phyloP scores from a whole-genome alignment of 2,329 filamentous ascomycete genomes.

The Alternaria sp. region DNA sequence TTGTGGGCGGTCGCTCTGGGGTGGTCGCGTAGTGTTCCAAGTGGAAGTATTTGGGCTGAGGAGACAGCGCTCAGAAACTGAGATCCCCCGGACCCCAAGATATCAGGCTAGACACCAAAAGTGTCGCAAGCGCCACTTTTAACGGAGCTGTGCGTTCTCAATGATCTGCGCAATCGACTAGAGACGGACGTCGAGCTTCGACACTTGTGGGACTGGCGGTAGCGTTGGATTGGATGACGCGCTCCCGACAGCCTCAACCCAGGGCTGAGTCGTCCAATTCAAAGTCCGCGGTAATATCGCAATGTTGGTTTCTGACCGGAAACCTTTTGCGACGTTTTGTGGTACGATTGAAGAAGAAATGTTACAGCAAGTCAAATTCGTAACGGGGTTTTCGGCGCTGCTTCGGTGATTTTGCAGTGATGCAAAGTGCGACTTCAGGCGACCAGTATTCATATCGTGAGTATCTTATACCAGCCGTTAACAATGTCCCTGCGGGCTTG shows the following conservation, averaged over 20 bases:
- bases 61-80: constrained; percentile 3
- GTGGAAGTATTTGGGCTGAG: constrained; percentile 2
- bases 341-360: neutral
- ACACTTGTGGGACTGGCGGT: constrained; percentile 5
- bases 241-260: constrained; percentile 6
- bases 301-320: constrained; percentile 1
- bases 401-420: constrained; percentile 5
- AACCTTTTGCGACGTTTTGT: neutral
- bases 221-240: constrained; percentile 9
- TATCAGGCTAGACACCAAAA: constrained; percentile 4
- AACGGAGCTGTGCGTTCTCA: constrained; percentile 3
- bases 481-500: neutral
- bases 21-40: constrained; percentile 4
- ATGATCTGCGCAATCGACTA: constrained; percentile 13
- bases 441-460: neutral
- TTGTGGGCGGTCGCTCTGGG: constrained; percentile 10
- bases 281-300: neutral
- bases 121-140: constrained; percentile 11
- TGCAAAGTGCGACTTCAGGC: constrained; percentile 6
- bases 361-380: constrained; percentile 3
- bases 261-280: constrained; percentile 2
- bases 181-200: constrained; percentile 7
- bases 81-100: constrained; percentile 8
- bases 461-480: neutral
- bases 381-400: constrained; percentile 4